These are phyloP conservation scores for Effrenium voratum DNA, from an alignment of 73 alveolate genomes.

Conservation along the genomic window DNA sequence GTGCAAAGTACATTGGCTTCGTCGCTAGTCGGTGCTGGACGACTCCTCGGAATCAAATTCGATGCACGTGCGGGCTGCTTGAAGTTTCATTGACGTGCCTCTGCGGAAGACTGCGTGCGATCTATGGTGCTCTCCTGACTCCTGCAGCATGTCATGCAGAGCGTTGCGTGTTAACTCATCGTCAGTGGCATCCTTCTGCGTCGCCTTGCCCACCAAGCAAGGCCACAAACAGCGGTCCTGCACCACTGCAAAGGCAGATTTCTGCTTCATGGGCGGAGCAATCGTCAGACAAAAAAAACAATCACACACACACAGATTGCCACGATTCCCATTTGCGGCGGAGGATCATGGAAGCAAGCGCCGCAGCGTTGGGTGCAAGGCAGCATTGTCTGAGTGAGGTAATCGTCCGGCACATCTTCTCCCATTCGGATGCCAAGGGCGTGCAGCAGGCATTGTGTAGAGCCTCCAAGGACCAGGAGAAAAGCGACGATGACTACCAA, in stretches of 20 bases:
- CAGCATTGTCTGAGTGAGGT: slow-evolving; percentile 3
- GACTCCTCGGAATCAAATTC: too few relatives aligned
- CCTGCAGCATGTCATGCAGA: slow-evolving; percentile 30
- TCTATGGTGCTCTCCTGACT: background rate
- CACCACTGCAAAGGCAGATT: background rate
- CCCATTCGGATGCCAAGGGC: slow-evolving; percentile 44
- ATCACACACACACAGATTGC: background rate
- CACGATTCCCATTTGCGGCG: background rate
- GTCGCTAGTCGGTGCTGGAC: too few relatives aligned
- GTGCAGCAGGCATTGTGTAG: slow-evolving; percentile 27
- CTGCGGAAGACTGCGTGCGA: slow-evolving; percentile 52
- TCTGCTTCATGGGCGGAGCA: background rate
- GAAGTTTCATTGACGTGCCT: too few relatives aligned
- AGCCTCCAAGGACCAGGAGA: slow-evolving; percentile 63
- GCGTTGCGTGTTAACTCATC: slow-evolving; percentile 32
- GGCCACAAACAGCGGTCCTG: background rate
- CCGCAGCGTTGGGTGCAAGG: background rate
- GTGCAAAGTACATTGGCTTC: too few relatives aligned
- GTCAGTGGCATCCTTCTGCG: background rate
- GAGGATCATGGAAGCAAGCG: too few relatives aligned
- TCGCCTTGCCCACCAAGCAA: background rate
- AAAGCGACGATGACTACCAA: slow-evolving; percentile 67
- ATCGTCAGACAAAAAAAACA: background rate
- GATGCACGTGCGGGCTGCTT: too few relatives aligned
- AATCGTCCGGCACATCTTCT: slow-evolving; percentile 36